Percentiles rank a stretch among this genome's conserved stretches.
Evolutionary conservation across 78 protist genomes (phyloP).

Genomic region (Emiliania huxleyi): DNA sequence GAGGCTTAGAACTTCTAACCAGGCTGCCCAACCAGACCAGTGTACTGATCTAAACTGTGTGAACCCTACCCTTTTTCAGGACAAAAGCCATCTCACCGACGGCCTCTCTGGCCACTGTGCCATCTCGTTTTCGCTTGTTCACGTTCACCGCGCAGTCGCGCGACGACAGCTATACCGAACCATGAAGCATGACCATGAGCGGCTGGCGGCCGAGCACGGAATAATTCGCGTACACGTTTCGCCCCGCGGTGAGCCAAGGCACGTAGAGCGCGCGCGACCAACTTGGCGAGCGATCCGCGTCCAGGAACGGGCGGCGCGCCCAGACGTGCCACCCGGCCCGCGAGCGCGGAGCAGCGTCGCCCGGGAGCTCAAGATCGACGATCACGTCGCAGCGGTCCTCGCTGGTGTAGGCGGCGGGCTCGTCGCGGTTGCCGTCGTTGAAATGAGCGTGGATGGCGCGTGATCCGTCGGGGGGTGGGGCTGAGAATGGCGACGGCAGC

Average conservation of each 20-base stretch:
- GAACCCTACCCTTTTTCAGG: too few species aligned
- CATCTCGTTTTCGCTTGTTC: too few species aligned
- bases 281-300: background rate
- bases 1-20: too few species aligned
- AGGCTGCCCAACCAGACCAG: too few species aligned
- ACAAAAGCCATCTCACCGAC: too few species aligned
- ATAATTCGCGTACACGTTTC: background rate
- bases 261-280: background rate
- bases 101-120: too few species aligned
- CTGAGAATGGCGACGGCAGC: conserved; percentile 33
- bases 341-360: too few species aligned
- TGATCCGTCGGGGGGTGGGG: background rate
- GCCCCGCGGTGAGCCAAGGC: background rate
- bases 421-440: conserved; percentile 49
- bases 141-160: too few species aligned
- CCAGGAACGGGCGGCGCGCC: background rate
- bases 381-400: background rate
- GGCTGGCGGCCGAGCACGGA: background rate
- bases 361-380: background rate
- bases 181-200: too few species aligned
- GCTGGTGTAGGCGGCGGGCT: conserved; percentile 34
- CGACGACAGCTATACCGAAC: too few species aligned
- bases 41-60: too few species aligned
- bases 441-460: background rate
- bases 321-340: background rate